phyloP scores from a whole-genome alignment of 1,139 yeast genomes.

The Scheffersomyces lignicola region DNA sequence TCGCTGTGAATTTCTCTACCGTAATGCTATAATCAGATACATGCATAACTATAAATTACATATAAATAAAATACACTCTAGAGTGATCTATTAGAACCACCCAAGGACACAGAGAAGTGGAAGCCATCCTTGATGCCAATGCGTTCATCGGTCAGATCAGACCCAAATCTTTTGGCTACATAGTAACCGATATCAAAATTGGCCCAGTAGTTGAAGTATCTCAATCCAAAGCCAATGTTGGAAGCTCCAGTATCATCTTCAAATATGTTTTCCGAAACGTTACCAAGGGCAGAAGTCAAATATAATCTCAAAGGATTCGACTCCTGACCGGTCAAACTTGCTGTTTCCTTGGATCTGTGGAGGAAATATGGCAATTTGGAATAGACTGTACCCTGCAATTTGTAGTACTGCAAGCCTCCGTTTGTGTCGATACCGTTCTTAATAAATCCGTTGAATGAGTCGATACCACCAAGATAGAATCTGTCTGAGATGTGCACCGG shows the following conservation, averaged over 20 bases:
- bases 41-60: too few species aligned
- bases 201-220: slow-evolving; percentile 46
- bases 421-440: slow-evolving; percentile 35
- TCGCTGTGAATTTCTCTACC: too few species aligned
- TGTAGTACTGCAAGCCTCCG: slow-evolving; percentile 46
- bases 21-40: too few species aligned
- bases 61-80: too few species aligned
- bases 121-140: slow-evolving; percentile 46
- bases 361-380: slow-evolving; percentile 38
- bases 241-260: slow-evolving; percentile 27
- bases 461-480: slow-evolving; percentile 49
- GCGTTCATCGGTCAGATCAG: slow-evolving; percentile 15
- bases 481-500: slow-evolving; percentile 47
- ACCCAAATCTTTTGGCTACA: slow-evolving; percentile 30
- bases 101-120: slow-evolving; percentile 47
- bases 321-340: slow-evolving; percentile 19
- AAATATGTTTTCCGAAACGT: slow-evolving; percentile 31
- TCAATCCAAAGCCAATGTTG: slow-evolving; percentile 44
- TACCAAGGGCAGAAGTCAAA: slow-evolving; percentile 33
- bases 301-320: slow-evolving; percentile 46
- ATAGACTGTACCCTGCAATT: slow-evolving; percentile 32
- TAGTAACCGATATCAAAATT: slow-evolving; percentile 49
- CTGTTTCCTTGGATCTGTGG: slow-evolving; percentile 20
- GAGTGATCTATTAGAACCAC: slow-evolving; percentile 33
- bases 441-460: slow-evolving; percentile 39